Percentiles rank a stretch among this genome's conserved stretches.
phyloP scores from a whole-genome alignment of 306 rosid genomes.

The Cucurbita argyrosperma region DNA sequence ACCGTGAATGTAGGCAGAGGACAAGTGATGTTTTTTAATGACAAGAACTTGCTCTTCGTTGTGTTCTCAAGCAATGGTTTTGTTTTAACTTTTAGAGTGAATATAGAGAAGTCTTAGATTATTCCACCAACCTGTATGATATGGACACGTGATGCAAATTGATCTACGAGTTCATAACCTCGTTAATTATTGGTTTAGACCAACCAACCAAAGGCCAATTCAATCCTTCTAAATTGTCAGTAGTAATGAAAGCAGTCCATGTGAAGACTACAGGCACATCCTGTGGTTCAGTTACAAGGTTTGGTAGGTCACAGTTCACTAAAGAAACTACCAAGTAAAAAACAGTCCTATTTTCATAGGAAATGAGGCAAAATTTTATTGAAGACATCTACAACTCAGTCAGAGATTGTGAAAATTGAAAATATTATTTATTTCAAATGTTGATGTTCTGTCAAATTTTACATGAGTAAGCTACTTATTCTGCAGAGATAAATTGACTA shows the following conservation, averaged over 20 bases:
- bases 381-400: neutral
- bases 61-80: neutral
- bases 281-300: slow-evolving; percentile 5
- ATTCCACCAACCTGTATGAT: neutral
- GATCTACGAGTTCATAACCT: neutral
- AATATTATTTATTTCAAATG: neutral
- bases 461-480: neutral
- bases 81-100: neutral
- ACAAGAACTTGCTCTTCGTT: neutral
- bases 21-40: neutral
- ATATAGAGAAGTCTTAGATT: neutral
- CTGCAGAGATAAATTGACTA: neutral
- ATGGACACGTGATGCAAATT: neutral
- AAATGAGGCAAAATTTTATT: neutral
- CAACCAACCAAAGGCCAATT: neutral
- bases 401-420: neutral
- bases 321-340: neutral
- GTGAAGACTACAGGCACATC: slow-evolving; percentile 1
- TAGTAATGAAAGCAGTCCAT: neutral
- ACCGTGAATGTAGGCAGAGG: neutral
- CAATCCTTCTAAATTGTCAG: neutral
- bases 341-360: neutral
- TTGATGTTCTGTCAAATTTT: neutral
- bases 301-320: slow-evolving; percentile 5
- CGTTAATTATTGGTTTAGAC: neutral